Percentiles rank a stretch among this genome's conserved stretches.
phyloP scores from a whole-genome alignment of 805 yeast genomes.

The Blastobotrys chiropterorum region DNA sequence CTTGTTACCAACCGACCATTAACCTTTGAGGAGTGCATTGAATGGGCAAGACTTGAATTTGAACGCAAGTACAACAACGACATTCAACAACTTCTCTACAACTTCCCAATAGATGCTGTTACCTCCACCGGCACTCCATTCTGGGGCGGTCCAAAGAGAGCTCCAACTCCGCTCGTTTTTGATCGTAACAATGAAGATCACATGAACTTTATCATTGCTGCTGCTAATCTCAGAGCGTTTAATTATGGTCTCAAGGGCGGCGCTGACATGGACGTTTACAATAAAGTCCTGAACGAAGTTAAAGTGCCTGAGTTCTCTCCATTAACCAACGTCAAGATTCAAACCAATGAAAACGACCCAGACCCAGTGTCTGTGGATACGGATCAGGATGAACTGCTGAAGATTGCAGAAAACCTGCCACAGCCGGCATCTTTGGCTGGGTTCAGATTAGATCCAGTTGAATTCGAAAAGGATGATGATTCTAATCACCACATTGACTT shows the following conservation, averaged over 20 bases:
- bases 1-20: constrained; percentile 78
- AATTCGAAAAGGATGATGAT: constrained; percentile 97
- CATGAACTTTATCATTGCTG: constrained; percentile 76
- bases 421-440: constrained; percentile 85
- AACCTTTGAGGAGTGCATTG: constrained; percentile 86
- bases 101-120: constrained; percentile 90
- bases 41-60: constrained; percentile 90
- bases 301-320: constrained; percentile 67
- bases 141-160: constrained; percentile 98
- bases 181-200: constrained; percentile 74
- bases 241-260: constrained; percentile 86
- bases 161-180: constrained; percentile 80
- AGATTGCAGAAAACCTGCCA: constrained; percentile 74
- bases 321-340: constrained; percentile 67
- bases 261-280: constrained; percentile 43
- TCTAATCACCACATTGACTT: constrained; percentile 94
- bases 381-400: constrained; percentile 60
- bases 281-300: constrained; percentile 45
- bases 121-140: constrained; percentile 89
- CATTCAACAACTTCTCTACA: constrained; percentile 81
- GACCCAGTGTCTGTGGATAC: constrained; percentile 42
- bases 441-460: constrained; percentile 80
- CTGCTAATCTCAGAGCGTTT: constrained; percentile 84
- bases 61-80: constrained; percentile 81
- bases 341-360: constrained; percentile 85